A percentile compares a stretch with the other conserved stretches of the same genome.
Evolutionary conservation across 176 grass and related monocot species (phyloP).

Genomic region (Juncus inflexus): DNA sequence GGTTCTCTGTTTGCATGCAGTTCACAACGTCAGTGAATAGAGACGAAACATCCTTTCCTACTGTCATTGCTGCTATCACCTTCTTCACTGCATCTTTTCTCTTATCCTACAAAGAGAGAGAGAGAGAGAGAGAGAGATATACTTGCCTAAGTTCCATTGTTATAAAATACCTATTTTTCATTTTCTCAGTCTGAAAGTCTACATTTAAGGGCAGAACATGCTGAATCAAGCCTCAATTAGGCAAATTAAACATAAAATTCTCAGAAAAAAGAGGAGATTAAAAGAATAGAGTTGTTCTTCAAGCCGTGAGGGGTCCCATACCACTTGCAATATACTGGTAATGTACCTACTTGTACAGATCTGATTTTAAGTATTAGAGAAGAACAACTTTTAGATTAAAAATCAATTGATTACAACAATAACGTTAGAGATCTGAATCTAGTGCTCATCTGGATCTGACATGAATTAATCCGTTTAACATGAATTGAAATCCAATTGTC

Average conservation of each 20-base stretch:
- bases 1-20: constrained; percentile 98
- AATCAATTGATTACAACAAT: not conserved
- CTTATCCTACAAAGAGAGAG: constrained; percentile 60
- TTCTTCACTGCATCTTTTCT: constrained; percentile 99
- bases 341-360: not conserved
- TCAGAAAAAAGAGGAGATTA: no score
- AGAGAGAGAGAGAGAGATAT: constrained; percentile 1
- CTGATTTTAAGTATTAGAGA: not conserved
- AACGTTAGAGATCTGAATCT: constrained; percentile 13
- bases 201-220: no score
- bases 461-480: not conserved
- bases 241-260: no score
- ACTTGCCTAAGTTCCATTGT: not conserved
- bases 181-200: no score
- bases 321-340: not conserved
- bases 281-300: no score
- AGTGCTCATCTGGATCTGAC: constrained; percentile 16
- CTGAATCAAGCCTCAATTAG: no score
- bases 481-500: constrained; percentile 7
- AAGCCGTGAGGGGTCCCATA: no score
- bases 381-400: constrained; percentile 4
- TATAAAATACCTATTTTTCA: not conserved
- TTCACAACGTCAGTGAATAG: constrained; percentile 96
- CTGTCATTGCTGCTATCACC: constrained; percentile 98
- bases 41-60: constrained; percentile 97